Conservation (phyloP, 306 rosid species). For the Prunus padus region DNA sequence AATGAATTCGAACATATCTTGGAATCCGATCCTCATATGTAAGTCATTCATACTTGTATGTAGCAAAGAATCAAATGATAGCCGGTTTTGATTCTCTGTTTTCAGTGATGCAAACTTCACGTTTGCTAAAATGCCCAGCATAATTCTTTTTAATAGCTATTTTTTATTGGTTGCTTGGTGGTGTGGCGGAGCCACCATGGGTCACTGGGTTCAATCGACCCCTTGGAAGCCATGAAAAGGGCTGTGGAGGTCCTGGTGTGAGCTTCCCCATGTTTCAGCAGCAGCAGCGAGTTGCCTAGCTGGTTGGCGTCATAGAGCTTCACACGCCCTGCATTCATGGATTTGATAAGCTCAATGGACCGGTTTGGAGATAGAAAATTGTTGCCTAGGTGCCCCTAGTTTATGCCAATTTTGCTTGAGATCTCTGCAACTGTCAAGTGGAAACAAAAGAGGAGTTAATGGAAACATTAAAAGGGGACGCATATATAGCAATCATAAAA, state of each 20-base stretch:
- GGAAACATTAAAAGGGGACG: neutral
- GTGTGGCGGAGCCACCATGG: too few species aligned
- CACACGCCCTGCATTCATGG: conserved; percentile 52
- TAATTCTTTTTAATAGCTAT: neutral
- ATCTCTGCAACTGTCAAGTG: conserved; percentile 45
- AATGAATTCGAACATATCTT: conserved; percentile 59
- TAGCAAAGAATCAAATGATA: neutral
- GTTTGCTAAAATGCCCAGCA: neutral
- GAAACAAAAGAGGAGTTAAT: neutral
- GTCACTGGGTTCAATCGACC: too few species aligned
- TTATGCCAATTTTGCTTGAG: conserved; percentile 58
- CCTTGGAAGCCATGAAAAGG: too few species aligned
- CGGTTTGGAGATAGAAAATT: conserved; percentile 59
- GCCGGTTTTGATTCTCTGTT: neutral
- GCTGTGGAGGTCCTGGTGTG: too few species aligned
- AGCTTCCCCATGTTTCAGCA: too few species aligned
- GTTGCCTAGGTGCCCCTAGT: conserved; percentile 74
- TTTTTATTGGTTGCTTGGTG: conserved; percentile 1
- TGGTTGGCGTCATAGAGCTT: conserved; percentile 74
- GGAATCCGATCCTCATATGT: conserved; percentile 72
- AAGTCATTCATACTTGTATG: conserved; percentile 8
- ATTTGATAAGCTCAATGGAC: conserved; percentile 47
- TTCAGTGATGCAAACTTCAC: neutral
- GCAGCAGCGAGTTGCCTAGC: too few species aligned
- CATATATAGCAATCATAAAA: too few species aligned